These are phyloP conservation scores for Globisporangium nagaii DNA, from an alignment of 352 stramenopile genomes.

Conservation along the genomic window DNA sequence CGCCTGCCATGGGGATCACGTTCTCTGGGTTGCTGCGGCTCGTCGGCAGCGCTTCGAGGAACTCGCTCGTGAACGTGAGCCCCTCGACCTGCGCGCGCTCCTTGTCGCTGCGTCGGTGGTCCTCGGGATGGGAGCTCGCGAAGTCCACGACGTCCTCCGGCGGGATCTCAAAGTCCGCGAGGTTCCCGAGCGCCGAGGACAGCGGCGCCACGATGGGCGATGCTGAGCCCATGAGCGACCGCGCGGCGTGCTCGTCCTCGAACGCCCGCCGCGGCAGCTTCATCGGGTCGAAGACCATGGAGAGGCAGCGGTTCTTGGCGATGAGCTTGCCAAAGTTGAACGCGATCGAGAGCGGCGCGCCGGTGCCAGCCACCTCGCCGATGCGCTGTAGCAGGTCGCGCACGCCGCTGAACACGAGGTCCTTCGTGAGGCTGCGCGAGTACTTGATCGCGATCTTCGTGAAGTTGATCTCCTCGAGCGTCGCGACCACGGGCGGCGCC, in stretches of 20 bases:
- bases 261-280: slow-evolving; percentile 53
- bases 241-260: slow-evolving; percentile 51
- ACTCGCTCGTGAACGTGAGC: slow-evolving; percentile 28
- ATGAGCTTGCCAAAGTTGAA: slow-evolving; percentile 68
- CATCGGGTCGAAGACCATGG: slow-evolving; percentile 64
- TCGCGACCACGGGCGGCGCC: slow-evolving; percentile 24
- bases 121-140: slow-evolving; percentile 21
- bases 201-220: too few relatives aligned
- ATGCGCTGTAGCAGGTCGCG: slow-evolving; percentile 74
- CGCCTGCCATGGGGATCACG: slow-evolving; percentile 24
- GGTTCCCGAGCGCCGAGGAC: slow-evolving; percentile 35
- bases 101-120: slow-evolving; percentile 7
- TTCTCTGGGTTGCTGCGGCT: slow-evolving; percentile 51
- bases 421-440: slow-evolving; percentile 66
- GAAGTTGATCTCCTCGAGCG: slow-evolving; percentile 78
- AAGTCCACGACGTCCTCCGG: slow-evolving; percentile 25
- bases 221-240: slow-evolving; percentile 51
- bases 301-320: slow-evolving; percentile 69
- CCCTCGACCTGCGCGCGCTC: slow-evolving; percentile 11
- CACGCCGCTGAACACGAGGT: slow-evolving; percentile 61
- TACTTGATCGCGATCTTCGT: slow-evolving; percentile 84
- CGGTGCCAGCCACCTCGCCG: slow-evolving; percentile 48
- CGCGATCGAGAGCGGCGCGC: slow-evolving; percentile 47
- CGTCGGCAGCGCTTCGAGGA: slow-evolving; percentile 34
- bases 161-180: slow-evolving; percentile 55